These are phyloP conservation scores for Backusella parvicylindrica DNA, from an alignment of 192 early-diverging fungal genomes.

Conservation along the genomic window DNA sequence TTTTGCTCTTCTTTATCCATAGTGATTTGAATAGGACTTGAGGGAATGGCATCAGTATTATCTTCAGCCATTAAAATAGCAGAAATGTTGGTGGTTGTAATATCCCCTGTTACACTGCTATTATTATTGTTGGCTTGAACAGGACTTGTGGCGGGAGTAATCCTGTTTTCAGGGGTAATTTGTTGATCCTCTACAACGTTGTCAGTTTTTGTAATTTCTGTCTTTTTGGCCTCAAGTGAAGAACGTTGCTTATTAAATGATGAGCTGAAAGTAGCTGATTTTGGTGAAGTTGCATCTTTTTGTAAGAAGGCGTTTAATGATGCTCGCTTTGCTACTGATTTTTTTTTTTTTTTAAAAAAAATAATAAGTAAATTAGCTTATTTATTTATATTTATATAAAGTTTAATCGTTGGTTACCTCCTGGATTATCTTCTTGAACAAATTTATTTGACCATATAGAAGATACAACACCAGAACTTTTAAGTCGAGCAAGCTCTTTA, in stretches of 20 bases:
- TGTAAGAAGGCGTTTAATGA: neutral
- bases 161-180: neutral
- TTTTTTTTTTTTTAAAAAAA: neutral
- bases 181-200: neutral
- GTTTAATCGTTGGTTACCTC: constrained; percentile 2
- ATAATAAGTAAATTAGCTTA: neutral
- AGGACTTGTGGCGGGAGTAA: neutral
- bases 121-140: neutral
- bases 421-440: constrained; percentile 15
- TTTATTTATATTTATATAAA: neutral
- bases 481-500: constrained; percentile 9
- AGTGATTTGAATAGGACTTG: neutral
- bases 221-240: neutral
- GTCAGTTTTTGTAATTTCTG: neutral
- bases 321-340: neutral
- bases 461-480: constrained; percentile 7
- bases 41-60: neutral
- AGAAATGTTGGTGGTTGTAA: neutral
- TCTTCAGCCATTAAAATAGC: neutral
- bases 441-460: constrained; percentile 14
- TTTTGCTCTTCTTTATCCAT: neutral
- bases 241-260: neutral
- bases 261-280: neutral
- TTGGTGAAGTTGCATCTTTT: neutral
- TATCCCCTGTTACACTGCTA: neutral